Percentiles rank a stretch among this genome's conserved stretches.
Conservation (phyloP, 768 basidiomycete species). For the Guyanaporus albipodus region DNA sequence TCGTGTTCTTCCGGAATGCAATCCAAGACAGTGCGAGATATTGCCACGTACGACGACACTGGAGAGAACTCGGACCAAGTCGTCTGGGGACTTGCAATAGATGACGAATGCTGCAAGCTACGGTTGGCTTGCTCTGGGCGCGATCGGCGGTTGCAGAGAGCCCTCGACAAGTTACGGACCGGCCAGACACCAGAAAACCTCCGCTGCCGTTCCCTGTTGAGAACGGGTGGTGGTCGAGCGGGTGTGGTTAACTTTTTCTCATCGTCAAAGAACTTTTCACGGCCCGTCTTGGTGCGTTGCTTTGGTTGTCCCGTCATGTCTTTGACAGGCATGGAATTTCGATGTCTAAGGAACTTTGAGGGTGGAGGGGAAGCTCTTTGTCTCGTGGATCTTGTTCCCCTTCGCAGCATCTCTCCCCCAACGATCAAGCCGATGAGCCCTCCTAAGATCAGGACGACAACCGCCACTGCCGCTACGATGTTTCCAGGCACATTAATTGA, state of each 20-base stretch:
- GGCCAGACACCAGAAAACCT: constrained; percentile 20
- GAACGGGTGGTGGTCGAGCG: constrained; percentile 11
- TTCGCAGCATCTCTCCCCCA: constrained; percentile 27
- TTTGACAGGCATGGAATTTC: constrained; percentile 5
- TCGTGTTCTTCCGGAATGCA: constrained; percentile 32
- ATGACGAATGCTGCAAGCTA: neutral
- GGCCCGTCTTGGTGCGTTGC: neutral
- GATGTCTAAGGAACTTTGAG: neutral
- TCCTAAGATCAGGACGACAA: constrained; percentile 27
- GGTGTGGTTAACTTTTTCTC: constrained; percentile 14
- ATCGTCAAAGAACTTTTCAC: constrained; percentile 9
- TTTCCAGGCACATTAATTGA: constrained; percentile 16
- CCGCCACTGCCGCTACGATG: constrained; percentile 18
- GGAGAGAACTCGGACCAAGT: constrained; percentile 32
- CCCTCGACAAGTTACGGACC: constrained; percentile 17
- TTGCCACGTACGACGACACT: constrained; percentile 15
- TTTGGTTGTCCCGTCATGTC: neutral
- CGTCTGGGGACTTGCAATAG: constrained; percentile 12
- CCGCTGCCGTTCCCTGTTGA: constrained; percentile 12
- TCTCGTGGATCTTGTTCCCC: constrained; percentile 3
- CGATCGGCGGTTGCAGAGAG: constrained; percentile 6
- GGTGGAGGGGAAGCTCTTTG: neutral
- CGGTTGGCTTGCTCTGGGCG: constrained; percentile 1
- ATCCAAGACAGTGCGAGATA: constrained; percentile 18
- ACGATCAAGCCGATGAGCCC: constrained; percentile 25